Percentiles rank a stretch among this genome's conserved stretches.
These are phyloP conservation scores for Mucor indicus DNA, from an alignment of 371 early-diverging fungal species.

Conservation along the genomic window DNA sequence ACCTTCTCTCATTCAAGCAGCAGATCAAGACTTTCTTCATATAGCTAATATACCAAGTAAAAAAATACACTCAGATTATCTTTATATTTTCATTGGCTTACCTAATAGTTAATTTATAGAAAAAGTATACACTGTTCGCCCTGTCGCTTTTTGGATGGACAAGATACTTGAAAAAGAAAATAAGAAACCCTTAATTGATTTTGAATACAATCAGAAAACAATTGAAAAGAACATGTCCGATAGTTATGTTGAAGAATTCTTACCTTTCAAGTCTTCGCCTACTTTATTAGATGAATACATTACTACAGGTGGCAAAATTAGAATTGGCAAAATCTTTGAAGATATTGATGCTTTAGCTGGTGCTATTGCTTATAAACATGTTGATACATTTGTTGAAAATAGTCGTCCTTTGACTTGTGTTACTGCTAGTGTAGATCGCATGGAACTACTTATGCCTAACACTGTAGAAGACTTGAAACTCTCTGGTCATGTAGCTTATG, in stretches of 20 bases:
- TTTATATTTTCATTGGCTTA: not conserved
- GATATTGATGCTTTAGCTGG: slow-evolving; percentile 85
- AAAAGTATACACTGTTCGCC: slow-evolving; percentile 36
- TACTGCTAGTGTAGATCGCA: slow-evolving; percentile 87
- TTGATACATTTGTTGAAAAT: slow-evolving; percentile 45
- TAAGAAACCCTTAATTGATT: slow-evolving; percentile 6
- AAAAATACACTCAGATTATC: too few species aligned
- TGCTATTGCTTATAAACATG: slow-evolving; percentile 75
- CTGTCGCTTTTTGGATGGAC: slow-evolving; percentile 40
- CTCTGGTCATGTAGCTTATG: slow-evolving; percentile 76
- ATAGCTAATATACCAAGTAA: too few species aligned
- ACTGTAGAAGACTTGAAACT: slow-evolving; percentile 67
- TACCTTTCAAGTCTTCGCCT: slow-evolving; percentile 80
- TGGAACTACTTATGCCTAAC: slow-evolving; percentile 68
- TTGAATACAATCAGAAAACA: slow-evolving; percentile 1
- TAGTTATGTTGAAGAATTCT: slow-evolving; percentile 72
- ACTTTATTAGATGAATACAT: slow-evolving; percentile 78
- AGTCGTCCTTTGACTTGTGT: slow-evolving; percentile 67
- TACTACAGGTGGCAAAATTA: slow-evolving; percentile 61
- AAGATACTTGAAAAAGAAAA: slow-evolving; percentile 19
- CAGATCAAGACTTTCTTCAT: not conserved
- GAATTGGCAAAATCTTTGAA: slow-evolving; percentile 65
- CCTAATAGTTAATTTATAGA: slow-evolving; percentile 7
- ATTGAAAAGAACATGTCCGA: slow-evolving; percentile 39
- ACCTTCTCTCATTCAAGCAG: slow-evolving; percentile 9